These are phyloP conservation scores for Hemileccinum rubropunctum DNA, from an alignment of 768 basidiomycete species.

Conservation along the genomic window DNA sequence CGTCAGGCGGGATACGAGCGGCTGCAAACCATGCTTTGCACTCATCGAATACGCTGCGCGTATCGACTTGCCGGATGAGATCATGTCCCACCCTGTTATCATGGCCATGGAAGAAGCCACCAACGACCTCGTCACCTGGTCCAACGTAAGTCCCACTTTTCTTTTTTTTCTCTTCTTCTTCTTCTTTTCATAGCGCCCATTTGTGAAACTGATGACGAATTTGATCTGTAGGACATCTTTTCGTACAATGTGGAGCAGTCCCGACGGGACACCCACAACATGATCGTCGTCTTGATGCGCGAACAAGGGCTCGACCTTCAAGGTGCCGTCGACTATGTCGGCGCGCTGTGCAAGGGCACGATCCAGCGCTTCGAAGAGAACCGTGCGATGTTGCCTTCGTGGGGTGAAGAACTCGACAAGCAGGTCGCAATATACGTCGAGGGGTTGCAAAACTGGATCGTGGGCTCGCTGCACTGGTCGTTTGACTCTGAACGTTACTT, in stretches of 20 bases:
- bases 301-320: conserved; percentile 57
- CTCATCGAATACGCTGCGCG: conserved; percentile 53
- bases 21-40: conserved; percentile 48
- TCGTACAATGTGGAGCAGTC: conserved; percentile 77
- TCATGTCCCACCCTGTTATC: conserved; percentile 50
- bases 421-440: conserved; percentile 57
- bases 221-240: conserved; percentile 55
- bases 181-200: too few species aligned
- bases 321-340: conserved; percentile 61
- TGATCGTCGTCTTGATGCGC: conserved; percentile 68
- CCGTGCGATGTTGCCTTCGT: conserved; percentile 51
- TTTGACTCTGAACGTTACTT: conserved; percentile 71
- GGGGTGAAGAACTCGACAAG: conserved; percentile 57
- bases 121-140: conserved; percentile 52
- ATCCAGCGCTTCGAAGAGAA: conserved; percentile 52
- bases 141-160: conserved; percentile 39
- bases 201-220: conserved; percentile 1
- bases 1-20: conserved; percentile 53
- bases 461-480: conserved; percentile 72
- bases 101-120: conserved; percentile 43
- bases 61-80: conserved; percentile 52
- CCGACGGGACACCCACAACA: conserved; percentile 66
- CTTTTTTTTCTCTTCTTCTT: background rate
- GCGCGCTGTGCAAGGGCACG: conserved; percentile 54
- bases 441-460: conserved; percentile 70